These are phyloP conservation scores for Haemoproteus tartakovskyi DNA, from an alignment of 169 alveolate species.

Conservation along the genomic window DNA sequence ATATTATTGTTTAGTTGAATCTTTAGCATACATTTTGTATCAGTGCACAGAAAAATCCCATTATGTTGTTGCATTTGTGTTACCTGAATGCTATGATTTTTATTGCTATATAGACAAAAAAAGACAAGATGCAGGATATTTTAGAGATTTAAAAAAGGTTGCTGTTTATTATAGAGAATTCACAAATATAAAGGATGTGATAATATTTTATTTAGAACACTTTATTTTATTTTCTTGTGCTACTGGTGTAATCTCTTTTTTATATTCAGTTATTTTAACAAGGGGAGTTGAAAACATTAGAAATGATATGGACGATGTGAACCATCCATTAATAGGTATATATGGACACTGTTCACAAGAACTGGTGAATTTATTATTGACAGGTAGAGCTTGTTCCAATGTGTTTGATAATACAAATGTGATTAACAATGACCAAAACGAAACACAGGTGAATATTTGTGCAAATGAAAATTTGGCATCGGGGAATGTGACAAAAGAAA, in stretches of 20 bases:
- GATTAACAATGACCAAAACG: too few species aligned
- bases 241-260: constrained; percentile 76
- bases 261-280: constrained; percentile 75
- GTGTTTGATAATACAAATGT: constrained; percentile 78
- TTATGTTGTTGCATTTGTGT: constrained; percentile 25
- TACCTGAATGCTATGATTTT: constrained; percentile 57
- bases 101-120: constrained; percentile 15
- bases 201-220: constrained; percentile 69
- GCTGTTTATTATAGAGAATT: constrained; percentile 67
- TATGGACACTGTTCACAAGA: constrained; percentile 84
- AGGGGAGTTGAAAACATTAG: constrained; percentile 71
- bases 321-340: constrained; percentile 74
- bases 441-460: too few species aligned
- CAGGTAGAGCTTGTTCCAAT: constrained; percentile 82
- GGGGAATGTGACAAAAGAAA: too few species aligned
- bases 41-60: constrained; percentile 58
- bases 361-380: constrained; percentile 75
- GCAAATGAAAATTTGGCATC: too few species aligned
- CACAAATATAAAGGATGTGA: constrained; percentile 74
- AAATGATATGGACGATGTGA: constrained; percentile 78
- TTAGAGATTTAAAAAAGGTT: constrained; percentile 53
- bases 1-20: constrained; percentile 53
- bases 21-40: constrained; percentile 53
- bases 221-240: constrained; percentile 68
- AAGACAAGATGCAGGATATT: constrained; percentile 3